Percentiles rank a stretch among this genome's conserved stretches.
Evolutionary conservation across 768 basidiomycete genomes (phyloP).

Genomic region (Austroboletus eburneus): DNA sequence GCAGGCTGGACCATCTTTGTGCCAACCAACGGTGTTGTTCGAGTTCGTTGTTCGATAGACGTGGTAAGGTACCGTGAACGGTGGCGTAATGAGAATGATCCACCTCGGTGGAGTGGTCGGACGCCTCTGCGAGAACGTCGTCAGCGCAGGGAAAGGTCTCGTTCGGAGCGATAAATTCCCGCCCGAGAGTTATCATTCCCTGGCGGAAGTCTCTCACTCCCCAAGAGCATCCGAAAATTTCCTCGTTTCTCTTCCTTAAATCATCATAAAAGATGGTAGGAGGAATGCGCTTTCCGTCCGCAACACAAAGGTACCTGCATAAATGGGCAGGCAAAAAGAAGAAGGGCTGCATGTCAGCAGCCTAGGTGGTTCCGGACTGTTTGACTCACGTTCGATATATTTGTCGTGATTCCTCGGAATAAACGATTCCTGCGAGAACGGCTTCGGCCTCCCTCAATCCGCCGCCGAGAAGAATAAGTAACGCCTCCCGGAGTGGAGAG

Average conservation of each 20-base stretch:
- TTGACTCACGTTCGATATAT: too few species aligned
- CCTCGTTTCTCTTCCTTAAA: neutral
- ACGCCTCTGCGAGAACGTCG: neutral
- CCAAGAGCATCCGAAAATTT: slow-evolving; percentile 1
- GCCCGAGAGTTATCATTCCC: slow-evolving; percentile 2
- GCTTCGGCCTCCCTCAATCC: too few species aligned
- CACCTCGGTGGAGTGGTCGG: slow-evolving; percentile 2
- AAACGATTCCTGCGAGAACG: too few species aligned
- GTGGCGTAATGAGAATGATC: neutral
- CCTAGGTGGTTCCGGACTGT: too few species aligned
- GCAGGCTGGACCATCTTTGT: slow-evolving; percentile 3
- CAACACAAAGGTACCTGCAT: too few species aligned
- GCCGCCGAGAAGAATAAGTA: too few species aligned
- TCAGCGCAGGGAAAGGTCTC: slow-evolving; percentile 1
- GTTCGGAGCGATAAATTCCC: slow-evolving; percentile 2
- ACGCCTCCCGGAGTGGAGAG: too few species aligned
- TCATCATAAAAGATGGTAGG: neutral
- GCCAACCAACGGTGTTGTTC: neutral
- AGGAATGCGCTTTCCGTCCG: too few species aligned
- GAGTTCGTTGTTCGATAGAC: neutral
- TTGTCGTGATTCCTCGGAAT: too few species aligned
- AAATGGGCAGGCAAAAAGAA: too few species aligned
- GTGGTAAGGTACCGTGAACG: neutral
- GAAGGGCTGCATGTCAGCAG: too few species aligned
- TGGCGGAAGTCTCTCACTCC: slow-evolving; percentile 3